phyloP scores from a whole-genome alignment of 2,329 filamentous ascomycete genomes.

The Colletotrichum costaricense region DNA sequence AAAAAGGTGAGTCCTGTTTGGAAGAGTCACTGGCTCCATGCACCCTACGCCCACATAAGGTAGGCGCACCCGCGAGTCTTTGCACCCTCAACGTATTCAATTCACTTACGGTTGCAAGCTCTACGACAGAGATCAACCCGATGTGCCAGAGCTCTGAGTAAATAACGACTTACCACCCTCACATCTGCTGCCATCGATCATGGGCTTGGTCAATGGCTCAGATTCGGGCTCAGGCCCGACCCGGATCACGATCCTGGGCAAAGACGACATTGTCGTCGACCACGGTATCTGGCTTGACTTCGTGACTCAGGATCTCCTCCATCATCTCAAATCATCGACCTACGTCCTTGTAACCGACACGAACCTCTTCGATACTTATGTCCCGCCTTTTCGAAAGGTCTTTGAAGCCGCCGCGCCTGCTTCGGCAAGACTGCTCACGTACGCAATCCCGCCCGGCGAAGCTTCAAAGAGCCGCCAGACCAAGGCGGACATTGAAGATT shows the following conservation, averaged over 20 bases:
- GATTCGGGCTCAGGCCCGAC: slow-evolving; percentile 53
- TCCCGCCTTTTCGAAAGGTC: slow-evolving; percentile 74
- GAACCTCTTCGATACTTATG: slow-evolving; percentile 85
- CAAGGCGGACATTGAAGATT: slow-evolving; percentile 96
- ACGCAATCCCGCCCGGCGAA: slow-evolving; percentile 90
- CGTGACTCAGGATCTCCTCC: slow-evolving; percentile 83
- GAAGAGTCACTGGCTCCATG: neutral
- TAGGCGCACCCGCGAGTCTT: neutral
- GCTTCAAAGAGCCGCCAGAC: slow-evolving; percentile 93
- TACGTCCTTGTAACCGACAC: slow-evolving; percentile 98
- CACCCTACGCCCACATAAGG: neutral
- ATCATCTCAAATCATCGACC: slow-evolving; percentile 83
- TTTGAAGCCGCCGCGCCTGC: slow-evolving; percentile 48
- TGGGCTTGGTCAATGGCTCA: slow-evolving; percentile 35
- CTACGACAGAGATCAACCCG: neutral
- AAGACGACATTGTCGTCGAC: slow-evolving; percentile 91
- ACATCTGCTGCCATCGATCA: slow-evolving; percentile 12
- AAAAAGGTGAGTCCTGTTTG: neutral
- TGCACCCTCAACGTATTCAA: neutral
- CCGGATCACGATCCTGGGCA: slow-evolving; percentile 84
- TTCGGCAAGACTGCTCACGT: slow-evolving; percentile 80
- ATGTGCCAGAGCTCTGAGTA: slow-evolving; percentile 7
- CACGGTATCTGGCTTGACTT: slow-evolving; percentile 89
- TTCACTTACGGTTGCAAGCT: neutral
- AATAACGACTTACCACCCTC: neutral